Conservation (phyloP, 2,329 filamentous ascomycete species). For the Dothistroma pini region DNA sequence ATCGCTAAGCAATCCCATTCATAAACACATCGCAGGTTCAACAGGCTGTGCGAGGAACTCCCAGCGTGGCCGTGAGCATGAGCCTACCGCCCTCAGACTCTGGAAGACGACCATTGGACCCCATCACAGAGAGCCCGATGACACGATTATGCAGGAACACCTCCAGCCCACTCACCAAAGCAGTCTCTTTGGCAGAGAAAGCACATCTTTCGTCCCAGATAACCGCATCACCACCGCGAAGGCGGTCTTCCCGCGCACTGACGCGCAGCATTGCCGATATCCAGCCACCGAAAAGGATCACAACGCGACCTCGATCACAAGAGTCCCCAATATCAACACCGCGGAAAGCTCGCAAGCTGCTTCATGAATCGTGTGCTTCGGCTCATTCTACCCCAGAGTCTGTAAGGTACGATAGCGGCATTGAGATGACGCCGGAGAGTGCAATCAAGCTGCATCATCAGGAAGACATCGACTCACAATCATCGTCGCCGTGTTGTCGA, state of each 20-base stretch:
- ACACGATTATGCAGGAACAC: background rate
- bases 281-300: background rate
- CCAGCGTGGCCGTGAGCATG: background rate
- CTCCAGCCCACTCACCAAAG: background rate
- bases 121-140: background rate
- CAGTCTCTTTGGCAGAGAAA: background rate
- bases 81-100: background rate
- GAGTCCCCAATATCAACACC: background rate
- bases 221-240: background rate
- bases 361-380: background rate
- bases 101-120: background rate
- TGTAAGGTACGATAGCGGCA: background rate
- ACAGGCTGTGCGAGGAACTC: background rate
- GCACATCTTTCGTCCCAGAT: background rate
- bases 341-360: background rate
- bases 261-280: background rate
- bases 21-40: too few relatives aligned
- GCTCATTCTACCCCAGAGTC: background rate
- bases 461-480: background rate
- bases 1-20: too few relatives aligned
- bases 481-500: background rate
- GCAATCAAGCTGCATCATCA: background rate
- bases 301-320: background rate
- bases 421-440: conserved; percentile 1
- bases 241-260: background rate